A percentile compares a stretch with the other conserved stretches of the same genome.
Conservation (phyloP, 257 asterid species). For the Vinca minor region DNA sequence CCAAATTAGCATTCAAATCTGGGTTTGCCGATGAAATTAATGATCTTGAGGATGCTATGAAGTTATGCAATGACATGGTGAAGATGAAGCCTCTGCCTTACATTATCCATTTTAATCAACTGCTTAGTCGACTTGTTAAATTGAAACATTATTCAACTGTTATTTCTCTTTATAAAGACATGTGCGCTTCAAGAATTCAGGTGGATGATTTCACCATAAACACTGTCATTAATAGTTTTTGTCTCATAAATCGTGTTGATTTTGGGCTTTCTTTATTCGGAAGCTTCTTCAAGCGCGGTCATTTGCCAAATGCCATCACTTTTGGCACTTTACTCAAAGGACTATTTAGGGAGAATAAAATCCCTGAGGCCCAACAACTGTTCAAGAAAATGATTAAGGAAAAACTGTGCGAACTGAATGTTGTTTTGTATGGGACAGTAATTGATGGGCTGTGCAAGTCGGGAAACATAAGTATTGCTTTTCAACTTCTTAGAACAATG, state of each 20-base stretch:
- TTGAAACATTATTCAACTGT: neutral
- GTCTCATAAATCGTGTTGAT: neutral
- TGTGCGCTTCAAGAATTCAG: neutral
- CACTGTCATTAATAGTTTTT: neutral
- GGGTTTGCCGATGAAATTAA: neutral
- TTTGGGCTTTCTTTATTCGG: neutral
- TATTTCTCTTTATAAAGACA: neutral
- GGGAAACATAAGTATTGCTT: neutral
- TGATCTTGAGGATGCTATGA: neutral
- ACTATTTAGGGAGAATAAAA: neutral
- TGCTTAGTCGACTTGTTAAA: neutral
- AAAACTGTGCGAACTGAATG: neutral
- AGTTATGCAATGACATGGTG: neutral
- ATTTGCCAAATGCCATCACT: neutral
- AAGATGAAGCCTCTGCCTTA: neutral
- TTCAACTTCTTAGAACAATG: neutral
- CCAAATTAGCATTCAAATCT: no score
- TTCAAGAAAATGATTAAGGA: neutral
- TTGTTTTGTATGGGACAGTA: neutral
- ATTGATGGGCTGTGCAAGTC: constrained; percentile 3
- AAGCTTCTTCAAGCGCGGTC: constrained; percentile 1
- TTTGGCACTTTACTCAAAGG: constrained; percentile 9
- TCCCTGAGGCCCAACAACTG: neutral
- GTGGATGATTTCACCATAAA: neutral
- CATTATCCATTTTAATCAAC: no score